phyloP scores from a whole-genome alignment of 2,329 filamentous ascomycete genomes.

The Exophiala phaeomuriformis region DNA sequence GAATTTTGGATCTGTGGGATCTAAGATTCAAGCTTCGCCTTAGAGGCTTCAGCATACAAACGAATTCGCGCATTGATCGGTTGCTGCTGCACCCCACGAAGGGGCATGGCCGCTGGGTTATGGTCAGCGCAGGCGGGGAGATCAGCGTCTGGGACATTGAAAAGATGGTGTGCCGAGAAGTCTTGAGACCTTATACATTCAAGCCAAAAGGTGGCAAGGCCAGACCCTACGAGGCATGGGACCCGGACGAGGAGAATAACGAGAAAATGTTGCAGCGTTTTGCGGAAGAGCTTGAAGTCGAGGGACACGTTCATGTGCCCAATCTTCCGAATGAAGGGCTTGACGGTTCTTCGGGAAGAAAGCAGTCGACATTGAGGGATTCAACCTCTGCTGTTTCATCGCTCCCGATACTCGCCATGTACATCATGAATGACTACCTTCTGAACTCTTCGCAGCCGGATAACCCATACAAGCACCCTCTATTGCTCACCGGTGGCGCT shows the following conservation, averaged over 20 bases:
- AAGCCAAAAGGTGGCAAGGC: slow-evolving; percentile 9
- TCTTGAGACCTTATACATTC: slow-evolving; percentile 56
- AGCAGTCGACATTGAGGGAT: background rate
- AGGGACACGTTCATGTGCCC: slow-evolving; percentile 3
- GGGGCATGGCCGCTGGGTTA: slow-evolving; percentile 75
- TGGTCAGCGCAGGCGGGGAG: slow-evolving; percentile 83
- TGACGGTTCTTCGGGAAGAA: slow-evolving; percentile 9
- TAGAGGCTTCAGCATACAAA: slow-evolving; percentile 76
- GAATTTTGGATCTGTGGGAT: slow-evolving; percentile 91
- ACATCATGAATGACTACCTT: slow-evolving; percentile 58
- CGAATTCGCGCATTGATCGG: slow-evolving; percentile 59
- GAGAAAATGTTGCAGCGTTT: slow-evolving; percentile 84
- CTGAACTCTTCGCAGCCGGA: slow-evolving; percentile 19
- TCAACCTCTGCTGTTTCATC: background rate
- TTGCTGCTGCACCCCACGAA: slow-evolving; percentile 71
- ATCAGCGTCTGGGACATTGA: slow-evolving; percentile 95
- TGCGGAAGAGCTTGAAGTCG: slow-evolving; percentile 45
- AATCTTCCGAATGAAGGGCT: background rate
- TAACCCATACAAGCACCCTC: slow-evolving; percentile 59
- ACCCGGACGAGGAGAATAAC: slow-evolving; percentile 80
- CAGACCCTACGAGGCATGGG: slow-evolving; percentile 72
- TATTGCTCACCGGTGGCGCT: slow-evolving; percentile 77
- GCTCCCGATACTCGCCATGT: slow-evolving; percentile 18
- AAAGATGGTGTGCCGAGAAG: slow-evolving; percentile 77
- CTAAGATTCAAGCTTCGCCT: slow-evolving; percentile 85